Evolutionary conservation across 164 flowering plant genomes (phyloP).

Genomic region (Paratinospora sagittata): DNA sequence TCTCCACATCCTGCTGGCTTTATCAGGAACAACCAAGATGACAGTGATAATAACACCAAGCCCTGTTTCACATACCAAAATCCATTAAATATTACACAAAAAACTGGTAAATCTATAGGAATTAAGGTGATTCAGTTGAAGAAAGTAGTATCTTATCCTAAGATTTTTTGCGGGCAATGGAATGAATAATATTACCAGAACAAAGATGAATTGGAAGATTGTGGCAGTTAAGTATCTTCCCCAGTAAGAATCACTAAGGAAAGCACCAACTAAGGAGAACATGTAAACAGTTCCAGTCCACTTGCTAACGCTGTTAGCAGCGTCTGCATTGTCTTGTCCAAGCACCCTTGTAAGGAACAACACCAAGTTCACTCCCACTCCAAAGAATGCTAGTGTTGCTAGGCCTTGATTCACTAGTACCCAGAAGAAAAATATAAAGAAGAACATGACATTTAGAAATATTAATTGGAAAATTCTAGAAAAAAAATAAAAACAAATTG

Average conservation of each 20-base stretch:
- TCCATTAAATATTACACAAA: too few species aligned
- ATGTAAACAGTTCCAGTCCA: slow-evolving; percentile 51
- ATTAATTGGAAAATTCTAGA: too few species aligned
- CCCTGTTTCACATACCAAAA: slow-evolving; percentile 46
- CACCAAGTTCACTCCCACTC: slow-evolving; percentile 84
- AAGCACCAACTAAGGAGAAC: slow-evolving; percentile 70
- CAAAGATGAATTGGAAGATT: slow-evolving; percentile 60
- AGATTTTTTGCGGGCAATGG: too few species aligned
- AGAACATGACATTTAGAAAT: too few species aligned
- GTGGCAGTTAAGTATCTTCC: slow-evolving; percentile 73
- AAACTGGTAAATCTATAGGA: too few species aligned
- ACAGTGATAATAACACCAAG: slow-evolving; percentile 39
- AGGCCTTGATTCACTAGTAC: slow-evolving; percentile 88
- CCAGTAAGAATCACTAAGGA: slow-evolving; percentile 39
- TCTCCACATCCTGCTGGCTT: slow-evolving; percentile 67
- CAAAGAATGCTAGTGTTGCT: slow-evolving; percentile 81
- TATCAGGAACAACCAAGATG: slow-evolving; percentile 46
- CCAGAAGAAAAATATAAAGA: too few species aligned
- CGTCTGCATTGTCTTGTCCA: slow-evolving; percentile 62
- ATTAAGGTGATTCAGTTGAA: too few species aligned
- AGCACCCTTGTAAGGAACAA: slow-evolving; percentile 76
- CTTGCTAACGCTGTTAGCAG: slow-evolving; percentile 15
- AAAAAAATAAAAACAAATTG: too few species aligned
- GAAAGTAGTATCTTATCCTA: too few species aligned
- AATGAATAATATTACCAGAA: slow-evolving; percentile 63